Evolutionary conservation across 345 rosid genomes (phyloP).

Genomic region (Euphorbia peplus): DNA sequence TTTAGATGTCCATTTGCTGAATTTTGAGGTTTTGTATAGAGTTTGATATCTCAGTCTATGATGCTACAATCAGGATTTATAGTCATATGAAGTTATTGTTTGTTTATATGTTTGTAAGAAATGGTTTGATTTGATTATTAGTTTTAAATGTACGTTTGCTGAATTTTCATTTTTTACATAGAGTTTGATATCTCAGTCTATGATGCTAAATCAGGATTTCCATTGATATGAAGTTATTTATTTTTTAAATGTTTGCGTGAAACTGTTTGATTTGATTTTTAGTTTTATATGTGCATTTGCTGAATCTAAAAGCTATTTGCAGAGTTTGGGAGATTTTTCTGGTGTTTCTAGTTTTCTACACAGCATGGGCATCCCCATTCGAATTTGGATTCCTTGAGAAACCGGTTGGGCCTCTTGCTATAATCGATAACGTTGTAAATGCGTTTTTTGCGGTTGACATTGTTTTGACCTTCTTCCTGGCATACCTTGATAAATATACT

Average conservation of each 20-base stretch:
- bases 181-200: too few relatives aligned
- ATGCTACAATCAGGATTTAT: too few relatives aligned
- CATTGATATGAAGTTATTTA: too few relatives aligned
- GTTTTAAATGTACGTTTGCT: neutral
- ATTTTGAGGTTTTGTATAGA: too few relatives aligned
- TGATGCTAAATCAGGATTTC: too few relatives aligned
- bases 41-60: too few relatives aligned
- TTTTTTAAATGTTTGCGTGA: too few relatives aligned
- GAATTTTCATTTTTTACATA: neutral
- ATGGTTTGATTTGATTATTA: too few relatives aligned
- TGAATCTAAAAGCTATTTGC: constrained; percentile 20
- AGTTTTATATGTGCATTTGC: neutral
- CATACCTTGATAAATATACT: constrained; percentile 62
- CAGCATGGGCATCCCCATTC: constrained; percentile 90
- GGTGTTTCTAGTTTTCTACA: constrained; percentile 72
- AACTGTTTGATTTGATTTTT: too few relatives aligned
- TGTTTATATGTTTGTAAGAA: too few relatives aligned
- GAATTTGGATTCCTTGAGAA: constrained; percentile 62
- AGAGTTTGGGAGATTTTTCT: constrained; percentile 71
- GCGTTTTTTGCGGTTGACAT: constrained; percentile 67
- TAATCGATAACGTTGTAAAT: constrained; percentile 60
- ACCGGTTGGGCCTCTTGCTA: constrained; percentile 45
- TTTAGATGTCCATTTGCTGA: neutral
- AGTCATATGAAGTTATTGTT: too few relatives aligned
- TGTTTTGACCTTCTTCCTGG: constrained; percentile 71